Conservation (phyloP, 208 protist genomes). For the Trypanosoma congolense region DNA sequence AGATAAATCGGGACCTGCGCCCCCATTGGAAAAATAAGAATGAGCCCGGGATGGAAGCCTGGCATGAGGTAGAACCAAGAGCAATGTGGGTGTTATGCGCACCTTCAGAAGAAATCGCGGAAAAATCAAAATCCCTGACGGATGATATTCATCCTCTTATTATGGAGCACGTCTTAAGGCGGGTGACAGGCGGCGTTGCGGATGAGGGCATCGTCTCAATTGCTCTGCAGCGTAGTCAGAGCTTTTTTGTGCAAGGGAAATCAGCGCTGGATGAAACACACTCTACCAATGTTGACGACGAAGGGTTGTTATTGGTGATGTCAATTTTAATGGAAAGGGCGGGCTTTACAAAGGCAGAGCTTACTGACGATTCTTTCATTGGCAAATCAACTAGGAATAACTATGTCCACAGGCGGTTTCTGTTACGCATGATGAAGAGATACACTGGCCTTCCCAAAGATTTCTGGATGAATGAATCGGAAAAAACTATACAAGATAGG, state of each 20-base stretch:
- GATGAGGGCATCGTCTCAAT: background rate
- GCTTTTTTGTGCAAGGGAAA: slow-evolving; percentile 6
- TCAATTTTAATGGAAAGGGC: background rate
- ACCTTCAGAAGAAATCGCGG: background rate
- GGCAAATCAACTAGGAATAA: no score
- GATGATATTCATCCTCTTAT: slow-evolving; percentile 13
- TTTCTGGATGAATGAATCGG: no score
- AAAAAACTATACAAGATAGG: slow-evolving; percentile 5
- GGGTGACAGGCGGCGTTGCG: slow-evolving; percentile 3
- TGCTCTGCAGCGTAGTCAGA: slow-evolving; percentile 1
- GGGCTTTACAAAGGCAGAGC: no score
- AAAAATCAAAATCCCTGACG: background rate
- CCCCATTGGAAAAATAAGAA: background rate
- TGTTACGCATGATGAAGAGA: no score
- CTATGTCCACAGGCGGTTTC: no score
- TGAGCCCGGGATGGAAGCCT: slow-evolving; percentile 13
- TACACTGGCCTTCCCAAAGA: no score
- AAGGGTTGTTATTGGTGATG: background rate
- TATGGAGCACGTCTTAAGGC: slow-evolving; percentile 3
- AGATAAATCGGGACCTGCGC: slow-evolving; percentile 23
- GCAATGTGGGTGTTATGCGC: background rate
- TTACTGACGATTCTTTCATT: no score
- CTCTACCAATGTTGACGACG: background rate
- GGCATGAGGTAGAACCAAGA: slow-evolving; percentile 14
- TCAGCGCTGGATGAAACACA: slow-evolving; percentile 1